Conservation (phyloP, 208 protist species). For the Sergeia podlipaevii region DNA sequence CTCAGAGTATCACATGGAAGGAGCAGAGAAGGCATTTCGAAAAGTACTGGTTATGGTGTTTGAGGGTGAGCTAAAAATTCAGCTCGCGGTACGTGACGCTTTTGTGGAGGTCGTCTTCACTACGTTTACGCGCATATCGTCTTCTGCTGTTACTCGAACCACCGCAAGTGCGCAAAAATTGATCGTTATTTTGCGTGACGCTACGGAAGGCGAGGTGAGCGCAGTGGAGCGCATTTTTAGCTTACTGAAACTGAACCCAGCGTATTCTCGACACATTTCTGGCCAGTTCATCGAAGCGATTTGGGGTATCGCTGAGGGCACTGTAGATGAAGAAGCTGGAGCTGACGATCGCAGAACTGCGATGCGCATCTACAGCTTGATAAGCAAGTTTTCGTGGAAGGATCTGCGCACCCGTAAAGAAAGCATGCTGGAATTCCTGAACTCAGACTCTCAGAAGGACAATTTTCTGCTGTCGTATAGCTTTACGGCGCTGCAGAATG, state of each 20-base stretch:
- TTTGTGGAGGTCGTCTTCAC: slow-evolving; percentile 85
- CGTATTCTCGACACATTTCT: slow-evolving; percentile 52
- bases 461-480: slow-evolving; percentile 83
- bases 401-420: slow-evolving; percentile 66
- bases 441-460: slow-evolving; percentile 47
- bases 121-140: slow-evolving; percentile 52
- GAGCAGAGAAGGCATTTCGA: slow-evolving; percentile 52
- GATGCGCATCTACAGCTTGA: slow-evolving; percentile 85
- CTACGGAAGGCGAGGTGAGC: slow-evolving; percentile 83
- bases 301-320: slow-evolving; percentile 82
- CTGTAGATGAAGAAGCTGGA: slow-evolving; percentile 45
- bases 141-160: slow-evolving; percentile 46
- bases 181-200: slow-evolving; percentile 53
- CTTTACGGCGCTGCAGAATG: slow-evolving; percentile 67
- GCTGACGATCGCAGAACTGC: slow-evolving; percentile 68
- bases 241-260: slow-evolving; percentile 57
- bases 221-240: slow-evolving; percentile 81
- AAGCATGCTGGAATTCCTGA: slow-evolving; percentile 67
- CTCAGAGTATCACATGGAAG: slow-evolving; percentile 74
- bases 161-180: slow-evolving; percentile 76
- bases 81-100: slow-evolving; percentile 85
- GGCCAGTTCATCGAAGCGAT: slow-evolving; percentile 80
- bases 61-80: slow-evolving; percentile 84
- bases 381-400: slow-evolving; percentile 70
- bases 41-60: slow-evolving; percentile 87